Evolutionary conservation across 495 filamentous ascomycete genomes (phyloP).

Genomic region (Penicillium bialowiezense): DNA sequence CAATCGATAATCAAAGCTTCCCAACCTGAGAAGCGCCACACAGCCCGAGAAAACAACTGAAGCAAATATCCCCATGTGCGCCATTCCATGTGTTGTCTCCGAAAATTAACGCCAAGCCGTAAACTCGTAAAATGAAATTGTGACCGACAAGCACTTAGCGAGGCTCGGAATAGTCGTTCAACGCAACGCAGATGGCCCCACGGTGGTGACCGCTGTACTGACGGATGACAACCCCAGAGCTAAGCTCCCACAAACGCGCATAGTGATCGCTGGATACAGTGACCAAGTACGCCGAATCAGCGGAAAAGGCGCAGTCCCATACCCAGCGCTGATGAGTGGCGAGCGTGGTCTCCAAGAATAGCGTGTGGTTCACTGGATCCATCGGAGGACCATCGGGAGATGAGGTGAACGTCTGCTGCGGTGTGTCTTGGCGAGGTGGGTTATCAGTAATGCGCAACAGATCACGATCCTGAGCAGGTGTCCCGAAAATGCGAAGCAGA

Average conservation of each 20-base stretch:
- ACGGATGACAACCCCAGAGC: conserved; percentile 79
- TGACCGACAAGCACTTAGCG: conserved; percentile 23
- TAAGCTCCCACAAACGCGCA: conserved; percentile 92
- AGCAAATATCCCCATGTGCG: conserved; percentile 2
- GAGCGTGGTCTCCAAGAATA: conserved; percentile 86
- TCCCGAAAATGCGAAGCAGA: conserved; percentile 27
- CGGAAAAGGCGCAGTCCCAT: conserved; percentile 98
- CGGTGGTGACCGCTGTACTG: conserved; percentile 98
- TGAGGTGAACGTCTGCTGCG: conserved; percentile 37
- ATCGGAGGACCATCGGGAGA: conserved; percentile 47
- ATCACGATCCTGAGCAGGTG: conserved; percentile 18
- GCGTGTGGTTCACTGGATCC: conserved; percentile 45
- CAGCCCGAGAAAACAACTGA: not conserved
- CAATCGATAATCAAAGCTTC: not conserved
- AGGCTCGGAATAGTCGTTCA: conserved; percentile 93
- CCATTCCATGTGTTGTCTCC: conserved; percentile 16
- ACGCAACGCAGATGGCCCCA: conserved; percentile 90
- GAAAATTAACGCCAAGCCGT: conserved; percentile 1
- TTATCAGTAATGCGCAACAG: conserved; percentile 25
- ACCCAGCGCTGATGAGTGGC: conserved; percentile 98
- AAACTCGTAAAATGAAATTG: not conserved
- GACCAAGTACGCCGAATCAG: conserved; percentile 95
- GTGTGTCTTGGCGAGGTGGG: conserved; percentile 23
- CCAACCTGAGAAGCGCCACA: not conserved
- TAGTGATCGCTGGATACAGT: conserved; percentile 98